phyloP scores from a whole-genome alignment of 2,329 filamentous ascomycete genomes.

The Colletotrichum truncatum region DNA sequence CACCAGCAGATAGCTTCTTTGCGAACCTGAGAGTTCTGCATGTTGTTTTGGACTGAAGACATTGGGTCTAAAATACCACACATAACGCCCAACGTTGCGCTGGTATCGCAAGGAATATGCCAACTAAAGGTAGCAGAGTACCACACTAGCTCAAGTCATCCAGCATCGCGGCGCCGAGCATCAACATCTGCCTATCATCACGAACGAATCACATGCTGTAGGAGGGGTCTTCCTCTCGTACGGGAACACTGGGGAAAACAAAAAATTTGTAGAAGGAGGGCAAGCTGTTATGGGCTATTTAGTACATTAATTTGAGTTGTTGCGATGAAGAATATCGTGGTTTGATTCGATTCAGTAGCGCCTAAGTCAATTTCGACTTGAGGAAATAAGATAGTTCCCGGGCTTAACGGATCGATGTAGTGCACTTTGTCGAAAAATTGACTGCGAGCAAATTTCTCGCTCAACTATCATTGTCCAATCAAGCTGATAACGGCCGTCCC shows the following conservation, averaged over 20 bases:
- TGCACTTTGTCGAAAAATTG: too few relatives aligned
- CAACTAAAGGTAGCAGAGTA: constrained; percentile 72
- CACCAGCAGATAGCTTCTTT: constrained; percentile 76
- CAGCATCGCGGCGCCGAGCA: constrained; percentile 67
- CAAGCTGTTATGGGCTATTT: constrained; percentile 14
- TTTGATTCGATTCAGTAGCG: not conserved
- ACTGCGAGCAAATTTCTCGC: constrained; percentile 14
- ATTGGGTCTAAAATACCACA: not conserved
- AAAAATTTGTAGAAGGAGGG: too few relatives aligned
- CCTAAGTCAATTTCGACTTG: constrained; percentile 1
- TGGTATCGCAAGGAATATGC: constrained; percentile 33
- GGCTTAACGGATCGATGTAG: too few relatives aligned
- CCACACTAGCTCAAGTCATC: constrained; percentile 70
- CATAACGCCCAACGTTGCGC: not conserved
- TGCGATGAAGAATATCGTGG: constrained; percentile 13
- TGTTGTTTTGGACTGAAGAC: constrained; percentile 58
- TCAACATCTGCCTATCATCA: constrained; percentile 38
- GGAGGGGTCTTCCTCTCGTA: not conserved
- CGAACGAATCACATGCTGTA: not conserved
- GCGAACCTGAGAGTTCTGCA: constrained; percentile 84
- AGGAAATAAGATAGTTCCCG: not conserved
- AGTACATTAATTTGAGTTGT: too few relatives aligned
- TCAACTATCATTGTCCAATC: constrained; percentile 2
- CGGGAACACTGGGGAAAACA: too few relatives aligned
- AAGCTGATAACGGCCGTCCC: constrained; percentile 21